Percentiles rank a stretch among this genome's conserved stretches.
Evolutionary conservation across 2,329 filamentous ascomycete genomes (phyloP).

Genomic region (Lachnellula suecica): DNA sequence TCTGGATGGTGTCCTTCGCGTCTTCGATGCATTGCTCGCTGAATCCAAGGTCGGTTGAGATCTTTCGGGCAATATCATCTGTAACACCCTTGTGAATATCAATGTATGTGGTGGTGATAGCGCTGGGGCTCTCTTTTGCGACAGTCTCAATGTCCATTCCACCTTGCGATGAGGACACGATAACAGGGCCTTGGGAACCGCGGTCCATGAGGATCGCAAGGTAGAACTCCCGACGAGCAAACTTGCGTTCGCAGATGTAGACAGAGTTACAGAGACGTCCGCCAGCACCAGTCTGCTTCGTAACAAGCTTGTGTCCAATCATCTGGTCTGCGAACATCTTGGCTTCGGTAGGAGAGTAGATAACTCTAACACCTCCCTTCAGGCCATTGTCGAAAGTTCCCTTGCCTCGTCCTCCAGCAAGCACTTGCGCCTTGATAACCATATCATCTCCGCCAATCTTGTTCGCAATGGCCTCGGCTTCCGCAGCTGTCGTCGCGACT

Average conservation of each 20-base stretch:
- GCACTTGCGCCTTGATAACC: slow-evolving; percentile 99
- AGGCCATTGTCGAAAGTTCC: slow-evolving; percentile 97
- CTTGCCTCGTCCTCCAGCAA: slow-evolving; percentile 97
- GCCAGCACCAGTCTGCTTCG: slow-evolving; percentile 94
- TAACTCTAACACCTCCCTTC: slow-evolving; percentile 97
- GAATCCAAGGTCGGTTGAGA: slow-evolving; percentile 92
- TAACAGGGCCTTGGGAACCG: slow-evolving; percentile 84
- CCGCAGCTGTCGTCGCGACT: slow-evolving; percentile 78
- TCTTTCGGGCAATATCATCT: slow-evolving; percentile 87
- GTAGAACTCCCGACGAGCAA: slow-evolving; percentile 98
- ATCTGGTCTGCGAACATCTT: slow-evolving; percentile 99
- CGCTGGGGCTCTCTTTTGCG: slow-evolving; percentile 95
- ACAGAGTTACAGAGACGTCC: slow-evolving; percentile 96
- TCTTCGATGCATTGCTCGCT: slow-evolving; percentile 96
- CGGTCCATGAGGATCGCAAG: slow-evolving; percentile 98
- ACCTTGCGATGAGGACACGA: slow-evolving; percentile 96
- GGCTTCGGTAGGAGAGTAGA: slow-evolving; percentile 95
- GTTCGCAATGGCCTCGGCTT: slow-evolving; percentile 91
- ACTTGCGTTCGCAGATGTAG: slow-evolving; percentile 99
- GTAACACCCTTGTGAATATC: slow-evolving; percentile 95
- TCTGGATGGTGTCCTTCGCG: slow-evolving; percentile 94
- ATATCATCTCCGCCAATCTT: slow-evolving; percentile 91
- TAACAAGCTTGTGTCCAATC: slow-evolving; percentile 99
- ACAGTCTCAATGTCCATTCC: slow-evolving; percentile 99
- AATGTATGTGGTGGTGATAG: slow-evolving; percentile 90